Conservation (phyloP, 78 protist genomes). For the Dictyostelium firmibasis region DNA sequence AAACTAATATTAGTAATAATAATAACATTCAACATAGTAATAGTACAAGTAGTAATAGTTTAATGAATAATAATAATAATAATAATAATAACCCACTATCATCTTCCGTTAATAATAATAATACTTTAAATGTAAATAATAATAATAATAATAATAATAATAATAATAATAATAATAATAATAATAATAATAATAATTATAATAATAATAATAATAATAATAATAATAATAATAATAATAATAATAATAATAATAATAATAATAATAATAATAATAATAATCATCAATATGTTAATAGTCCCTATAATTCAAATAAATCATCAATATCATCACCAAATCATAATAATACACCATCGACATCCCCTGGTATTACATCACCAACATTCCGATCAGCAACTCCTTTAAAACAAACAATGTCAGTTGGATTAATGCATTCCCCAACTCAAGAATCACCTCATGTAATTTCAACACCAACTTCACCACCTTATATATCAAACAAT, state of each 20-base stretch:
- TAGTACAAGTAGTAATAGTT: background rate
- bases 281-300: background rate
- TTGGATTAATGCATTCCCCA: background rate
- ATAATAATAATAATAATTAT: too few species aligned
- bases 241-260: background rate
- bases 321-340: conserved; percentile 27
- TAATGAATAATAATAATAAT: background rate
- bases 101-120: background rate
- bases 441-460: background rate
- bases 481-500: background rate
- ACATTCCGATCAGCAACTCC: conserved; percentile 15
- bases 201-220: too few species aligned
- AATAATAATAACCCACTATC: background rate
- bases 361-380: conserved; percentile 57
- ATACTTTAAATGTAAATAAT: background rate
- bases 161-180: background rate
- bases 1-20: background rate
- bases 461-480: conserved; percentile 38
- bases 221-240: background rate
- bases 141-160: background rate
- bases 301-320: background rate
- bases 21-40: background rate
- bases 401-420: conserved; percentile 28
- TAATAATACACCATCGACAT: conserved; percentile 34
- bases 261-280: background rate